Evolutionary conservation across 345 rosid genomes (phyloP).

Genomic region (Eucalyptus paniculata): DNA sequence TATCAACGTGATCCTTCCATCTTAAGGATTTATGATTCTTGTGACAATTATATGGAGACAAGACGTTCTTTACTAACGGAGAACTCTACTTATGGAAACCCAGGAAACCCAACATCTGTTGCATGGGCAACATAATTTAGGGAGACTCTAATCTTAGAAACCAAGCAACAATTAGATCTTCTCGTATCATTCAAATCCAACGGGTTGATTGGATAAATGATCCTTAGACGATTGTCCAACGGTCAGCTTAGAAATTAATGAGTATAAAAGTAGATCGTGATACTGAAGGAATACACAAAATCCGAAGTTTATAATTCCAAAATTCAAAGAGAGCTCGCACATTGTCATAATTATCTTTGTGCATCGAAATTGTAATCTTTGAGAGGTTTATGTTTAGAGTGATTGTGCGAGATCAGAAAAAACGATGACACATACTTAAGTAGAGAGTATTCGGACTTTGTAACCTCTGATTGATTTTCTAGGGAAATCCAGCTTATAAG

Average conservation of each 20-base stretch:
- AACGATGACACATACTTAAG: background rate
- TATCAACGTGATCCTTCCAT: background rate
- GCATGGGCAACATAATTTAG: accelerated
- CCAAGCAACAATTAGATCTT: too few relatives aligned
- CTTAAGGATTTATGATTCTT: background rate
- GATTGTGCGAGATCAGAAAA: too few relatives aligned
- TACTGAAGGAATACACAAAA: background rate
- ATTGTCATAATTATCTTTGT: background rate
- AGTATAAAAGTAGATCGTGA: background rate
- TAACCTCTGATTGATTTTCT: background rate
- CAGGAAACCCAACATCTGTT: background rate
- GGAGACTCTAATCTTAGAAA: background rate
- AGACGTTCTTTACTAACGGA: background rate
- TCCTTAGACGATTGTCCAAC: background rate
- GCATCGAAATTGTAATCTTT: too few relatives aligned
- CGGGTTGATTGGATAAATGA: too few relatives aligned
- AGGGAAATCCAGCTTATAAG: background rate
- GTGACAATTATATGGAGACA: background rate
- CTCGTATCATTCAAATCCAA: background rate
- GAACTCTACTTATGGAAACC: background rate
- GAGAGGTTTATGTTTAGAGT: background rate
- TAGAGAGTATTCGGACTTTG: background rate
- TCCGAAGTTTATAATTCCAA: background rate
- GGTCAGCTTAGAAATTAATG: background rate
- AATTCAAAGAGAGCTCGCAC: background rate